A percentile compares a stretch with the other conserved stretches of the same genome.
phyloP scores from a whole-genome alignment of 2,329 filamentous ascomycete genomes.

The Hypomyces perniciosus region DNA sequence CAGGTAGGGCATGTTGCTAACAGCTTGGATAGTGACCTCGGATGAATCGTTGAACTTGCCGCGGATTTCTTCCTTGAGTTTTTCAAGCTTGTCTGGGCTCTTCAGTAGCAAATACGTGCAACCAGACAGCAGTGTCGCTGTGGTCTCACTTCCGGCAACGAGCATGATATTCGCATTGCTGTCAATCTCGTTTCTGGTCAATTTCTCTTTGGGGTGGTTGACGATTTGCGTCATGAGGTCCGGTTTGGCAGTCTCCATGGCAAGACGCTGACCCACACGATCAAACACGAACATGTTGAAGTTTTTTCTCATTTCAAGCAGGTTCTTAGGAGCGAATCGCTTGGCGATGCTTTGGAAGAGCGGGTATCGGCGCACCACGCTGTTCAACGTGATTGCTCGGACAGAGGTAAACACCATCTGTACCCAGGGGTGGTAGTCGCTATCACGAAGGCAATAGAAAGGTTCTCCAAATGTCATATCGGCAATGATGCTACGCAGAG shows the following conservation, averaged over 20 bases:
- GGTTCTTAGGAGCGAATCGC: background rate
- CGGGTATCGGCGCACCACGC: conserved; percentile 1
- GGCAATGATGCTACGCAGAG: conserved; percentile 17
- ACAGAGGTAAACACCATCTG: conserved; percentile 13
- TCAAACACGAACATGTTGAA: conserved; percentile 1
- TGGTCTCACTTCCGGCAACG: conserved; percentile 25
- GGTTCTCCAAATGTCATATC: conserved; percentile 23
- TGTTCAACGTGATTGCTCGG: conserved; percentile 10
- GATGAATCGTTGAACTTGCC: background rate
- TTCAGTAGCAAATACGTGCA: conserved; percentile 21
- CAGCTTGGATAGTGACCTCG: conserved; percentile 7
- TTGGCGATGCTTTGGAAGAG: background rate
- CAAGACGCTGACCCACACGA: background rate
- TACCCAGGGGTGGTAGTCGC: conserved; percentile 21
- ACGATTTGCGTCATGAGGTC: background rate
- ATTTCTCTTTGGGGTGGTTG: background rate
- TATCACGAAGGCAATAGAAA: conserved; percentile 20
- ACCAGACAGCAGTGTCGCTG: conserved; percentile 23
- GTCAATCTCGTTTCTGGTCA: conserved; percentile 11
- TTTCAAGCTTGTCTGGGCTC: conserved; percentile 25
- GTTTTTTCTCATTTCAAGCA: no score
- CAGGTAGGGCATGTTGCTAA: conserved; percentile 16
- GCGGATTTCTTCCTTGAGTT: conserved; percentile 28
- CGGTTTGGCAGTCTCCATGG: background rate
- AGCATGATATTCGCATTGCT: conserved; percentile 19